Base-by-base conservation (phyloP, 208 protist species). In the Phytomonas sp. region DNA sequence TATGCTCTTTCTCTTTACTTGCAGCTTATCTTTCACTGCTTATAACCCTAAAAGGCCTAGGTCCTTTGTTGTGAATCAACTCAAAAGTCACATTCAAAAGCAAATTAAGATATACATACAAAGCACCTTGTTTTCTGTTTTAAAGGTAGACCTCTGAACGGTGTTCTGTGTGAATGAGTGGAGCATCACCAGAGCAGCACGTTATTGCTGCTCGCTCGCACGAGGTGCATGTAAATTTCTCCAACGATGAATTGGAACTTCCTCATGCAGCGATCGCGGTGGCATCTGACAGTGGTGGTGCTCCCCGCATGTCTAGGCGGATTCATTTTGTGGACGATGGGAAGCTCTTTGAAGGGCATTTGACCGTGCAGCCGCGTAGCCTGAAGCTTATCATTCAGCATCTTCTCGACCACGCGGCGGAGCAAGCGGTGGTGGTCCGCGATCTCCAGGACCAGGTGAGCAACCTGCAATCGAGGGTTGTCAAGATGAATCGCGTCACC, bases 311-410 rank as follows among this genome's bases (percentile, higher is more conserved):
- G 17, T 79, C 68, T 43, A 81, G 87, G 1, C 78, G 76, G 62
- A 84, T 95, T 63, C 34, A 76, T 37, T 92, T 95, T 67, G 43
- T 81, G 4, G 89, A 95, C 75, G 90, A 95, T 70, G 90, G 87
- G 4, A 95, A 95, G 63, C 85, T 95, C 13, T 93, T 95, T 73
- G 90, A 95, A 73, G 90, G 90, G 43, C 90, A 95, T 70, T 85
- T 95, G 59, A 95, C 87, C 17, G 84, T 95, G 28, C 82, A 95
- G 76, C 87, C 90, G 17, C 79, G 79, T 33, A 88, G 79, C 68
- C 79, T 95, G 63, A 95, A 95, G 70, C 75, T 75, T 20, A 81
- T 95, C 40, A 87, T 95, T 31, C 87, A 95, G 75, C 80, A 88
- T 43, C 74, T 95, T 69, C 64, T 86, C 36, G 79, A 91, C 72